Percentiles rank a stretch among this genome's conserved stretches.
Conservation (phyloP, 2,329 filamentous ascomycete genomes). For the Arachnopeziza araneosa region DNA sequence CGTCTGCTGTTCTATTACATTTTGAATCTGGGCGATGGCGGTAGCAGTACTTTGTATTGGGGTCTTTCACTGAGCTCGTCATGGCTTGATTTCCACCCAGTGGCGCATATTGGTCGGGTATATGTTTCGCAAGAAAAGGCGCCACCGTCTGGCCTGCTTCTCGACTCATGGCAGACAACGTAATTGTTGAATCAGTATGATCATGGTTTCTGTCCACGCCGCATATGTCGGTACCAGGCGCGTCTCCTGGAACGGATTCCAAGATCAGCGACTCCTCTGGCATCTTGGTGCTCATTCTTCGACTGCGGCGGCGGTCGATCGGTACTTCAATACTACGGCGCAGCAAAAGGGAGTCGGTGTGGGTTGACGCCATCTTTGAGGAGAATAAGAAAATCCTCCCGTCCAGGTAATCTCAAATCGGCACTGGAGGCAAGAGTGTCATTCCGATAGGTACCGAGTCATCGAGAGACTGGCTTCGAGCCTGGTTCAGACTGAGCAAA, state of each 20-base stretch:
- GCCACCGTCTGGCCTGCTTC: slow-evolving; percentile 28
- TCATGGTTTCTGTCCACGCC: slow-evolving; percentile 14
- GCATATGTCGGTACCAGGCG: slow-evolving; percentile 25
- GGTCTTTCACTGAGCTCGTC: slow-evolving; percentile 41
- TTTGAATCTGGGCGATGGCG: slow-evolving; percentile 90
- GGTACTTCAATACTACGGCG: slow-evolving; percentile 26
- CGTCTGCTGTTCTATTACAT: slow-evolving; percentile 87
- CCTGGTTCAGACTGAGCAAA: not conserved
- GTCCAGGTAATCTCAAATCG: not conserved
- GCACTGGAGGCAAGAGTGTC: not conserved
- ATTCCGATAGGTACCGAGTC: not conserved
- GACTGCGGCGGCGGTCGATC: slow-evolving; percentile 7
- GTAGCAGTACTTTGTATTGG: slow-evolving; percentile 91
- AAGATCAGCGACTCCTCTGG: not conserved
- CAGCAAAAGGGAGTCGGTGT: slow-evolving; percentile 17
- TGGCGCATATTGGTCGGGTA: slow-evolving; percentile 82
- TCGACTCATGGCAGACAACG: slow-evolving; percentile 25
- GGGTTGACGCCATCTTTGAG: slow-evolving; percentile 21
- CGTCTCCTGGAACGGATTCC: slow-evolving; percentile 14
- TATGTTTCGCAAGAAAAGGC: slow-evolving; percentile 86
- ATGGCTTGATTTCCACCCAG: slow-evolving; percentile 47
- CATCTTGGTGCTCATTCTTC: slow-evolving; percentile 6
- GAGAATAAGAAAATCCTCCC: not conserved
- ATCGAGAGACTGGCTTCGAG: not conserved
- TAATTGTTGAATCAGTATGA: slow-evolving; percentile 18